phyloP scores from a whole-genome alignment of 2,329 filamentous ascomycete species.

The Monilinia fructicola region DNA sequence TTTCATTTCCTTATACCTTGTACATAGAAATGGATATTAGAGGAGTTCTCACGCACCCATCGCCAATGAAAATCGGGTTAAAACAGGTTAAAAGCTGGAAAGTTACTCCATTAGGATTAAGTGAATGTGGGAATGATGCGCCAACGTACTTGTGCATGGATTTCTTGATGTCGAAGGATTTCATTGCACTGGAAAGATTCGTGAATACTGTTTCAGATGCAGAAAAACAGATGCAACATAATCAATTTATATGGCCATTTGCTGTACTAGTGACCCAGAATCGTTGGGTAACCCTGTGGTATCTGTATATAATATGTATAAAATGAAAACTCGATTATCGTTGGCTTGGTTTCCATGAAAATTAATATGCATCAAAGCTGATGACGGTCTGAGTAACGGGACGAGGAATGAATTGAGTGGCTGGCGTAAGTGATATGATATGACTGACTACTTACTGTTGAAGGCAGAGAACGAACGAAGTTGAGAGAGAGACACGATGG shows the following conservation, averaged over 20 bases:
- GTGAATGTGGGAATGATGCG: slow-evolving; percentile 7
- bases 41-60: not conserved
- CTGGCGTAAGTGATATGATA: not conserved
- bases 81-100: not conserved
- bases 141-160: slow-evolving; percentile 14
- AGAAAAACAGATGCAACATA: slow-evolving; percentile 21
- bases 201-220: slow-evolving; percentile 20
- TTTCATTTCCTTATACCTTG: slow-evolving; percentile 10
- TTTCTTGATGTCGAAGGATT: slow-evolving; percentile 6
- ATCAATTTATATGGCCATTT: slow-evolving; percentile 5
- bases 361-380: slow-evolving; percentile 8
- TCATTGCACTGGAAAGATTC: not conserved
- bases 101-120: slow-evolving; percentile 10
- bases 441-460: too few relatives aligned
- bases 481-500: not conserved
- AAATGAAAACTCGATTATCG: slow-evolving; percentile 3
- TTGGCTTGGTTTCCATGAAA: slow-evolving; percentile 8
- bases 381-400: slow-evolving; percentile 8
- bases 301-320: not conserved
- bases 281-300: not conserved
- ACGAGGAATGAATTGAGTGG: slow-evolving; percentile 3
- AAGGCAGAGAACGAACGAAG: not conserved
- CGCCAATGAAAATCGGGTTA: slow-evolving; percentile 10
- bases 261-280: slow-evolving; percentile 1
- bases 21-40: slow-evolving; percentile 15